Conservation (phyloP, 306 rosid species). For the Lathyrus aphaca region DNA sequence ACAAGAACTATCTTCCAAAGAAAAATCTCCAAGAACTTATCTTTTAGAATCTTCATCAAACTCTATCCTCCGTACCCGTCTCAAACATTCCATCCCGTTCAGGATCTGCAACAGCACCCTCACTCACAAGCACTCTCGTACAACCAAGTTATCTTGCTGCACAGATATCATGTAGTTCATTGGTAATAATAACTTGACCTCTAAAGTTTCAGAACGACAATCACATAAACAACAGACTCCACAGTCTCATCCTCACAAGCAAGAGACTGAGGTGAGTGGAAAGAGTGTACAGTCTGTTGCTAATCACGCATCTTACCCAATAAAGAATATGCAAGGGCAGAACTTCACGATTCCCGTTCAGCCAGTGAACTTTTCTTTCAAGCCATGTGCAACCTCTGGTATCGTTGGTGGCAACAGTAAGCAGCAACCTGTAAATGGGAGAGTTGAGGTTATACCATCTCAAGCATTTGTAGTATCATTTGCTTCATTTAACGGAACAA, state of each 20-base stretch:
- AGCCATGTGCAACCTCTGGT: constrained; percentile 51
- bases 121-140: constrained; percentile 47
- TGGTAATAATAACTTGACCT: constrained; percentile 48
- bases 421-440: constrained; percentile 54
- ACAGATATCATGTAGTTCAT: constrained; percentile 44
- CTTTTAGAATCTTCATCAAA: no score
- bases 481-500: constrained; percentile 49
- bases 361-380: constrained; percentile 61
- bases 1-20: no score
- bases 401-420: constrained; percentile 44
- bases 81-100: constrained; percentile 60
- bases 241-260: constrained; percentile 49
- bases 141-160: constrained; percentile 50
- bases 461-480: constrained; percentile 68
- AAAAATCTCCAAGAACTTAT: no score
- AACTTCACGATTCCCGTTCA: constrained; percentile 62
- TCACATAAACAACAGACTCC: constrained; percentile 51
- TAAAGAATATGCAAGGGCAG: constrained; percentile 52
- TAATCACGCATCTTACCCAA: constrained; percentile 43
- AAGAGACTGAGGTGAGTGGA: constrained; percentile 44
- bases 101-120: constrained; percentile 59
- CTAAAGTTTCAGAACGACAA: constrained; percentile 51
- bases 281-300: constrained; percentile 51
- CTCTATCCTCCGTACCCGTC: constrained; percentile 58
- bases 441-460: constrained; percentile 57